phyloP scores from a whole-genome alignment of 768 basidiomycete species.

The Boletus patriciae region DNA sequence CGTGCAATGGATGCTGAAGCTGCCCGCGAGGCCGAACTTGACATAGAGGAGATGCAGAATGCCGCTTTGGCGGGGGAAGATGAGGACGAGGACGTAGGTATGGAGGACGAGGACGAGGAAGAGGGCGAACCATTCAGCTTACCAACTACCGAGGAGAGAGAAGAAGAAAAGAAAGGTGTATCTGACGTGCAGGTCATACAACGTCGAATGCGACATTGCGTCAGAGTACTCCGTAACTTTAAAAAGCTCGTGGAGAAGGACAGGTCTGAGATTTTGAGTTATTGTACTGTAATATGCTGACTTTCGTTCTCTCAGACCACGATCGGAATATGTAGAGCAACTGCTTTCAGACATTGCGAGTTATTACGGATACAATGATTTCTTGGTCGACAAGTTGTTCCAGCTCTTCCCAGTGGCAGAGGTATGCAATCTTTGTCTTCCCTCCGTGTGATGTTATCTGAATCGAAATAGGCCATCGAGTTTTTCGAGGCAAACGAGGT shows the following conservation, averaged over 20 bases:
- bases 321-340: slow-evolving; percentile 89
- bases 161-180: slow-evolving; percentile 66
- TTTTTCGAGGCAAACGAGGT: slow-evolving; percentile 99
- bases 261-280: slow-evolving; percentile 40
- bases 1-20: slow-evolving; percentile 71
- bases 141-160: slow-evolving; percentile 70
- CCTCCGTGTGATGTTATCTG: background rate
- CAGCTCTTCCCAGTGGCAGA: slow-evolving; percentile 90
- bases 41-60: slow-evolving; percentile 61
- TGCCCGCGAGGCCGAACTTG: slow-evolving; percentile 66
- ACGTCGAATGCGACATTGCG: slow-evolving; percentile 75
- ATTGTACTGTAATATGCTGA: slow-evolving; percentile 7
- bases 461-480: slow-evolving; percentile 73
- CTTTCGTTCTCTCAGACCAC: slow-evolving; percentile 50
- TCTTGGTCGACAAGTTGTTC: slow-evolving; percentile 92
- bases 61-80: slow-evolving; percentile 51
- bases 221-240: slow-evolving; percentile 71
- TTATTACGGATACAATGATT: slow-evolving; percentile 98
- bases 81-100: slow-evolving; percentile 46
- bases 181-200: slow-evolving; percentile 77
- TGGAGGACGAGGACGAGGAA: slow-evolving; percentile 39
- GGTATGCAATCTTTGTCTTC: slow-evolving; percentile 44
- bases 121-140: slow-evolving; percentile 53
- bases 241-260: slow-evolving; percentile 63
- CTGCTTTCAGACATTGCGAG: slow-evolving; percentile 85